Conservation (phyloP, 139 green algal genomes). For the Auxenochlorella pyrenoidosa region DNA sequence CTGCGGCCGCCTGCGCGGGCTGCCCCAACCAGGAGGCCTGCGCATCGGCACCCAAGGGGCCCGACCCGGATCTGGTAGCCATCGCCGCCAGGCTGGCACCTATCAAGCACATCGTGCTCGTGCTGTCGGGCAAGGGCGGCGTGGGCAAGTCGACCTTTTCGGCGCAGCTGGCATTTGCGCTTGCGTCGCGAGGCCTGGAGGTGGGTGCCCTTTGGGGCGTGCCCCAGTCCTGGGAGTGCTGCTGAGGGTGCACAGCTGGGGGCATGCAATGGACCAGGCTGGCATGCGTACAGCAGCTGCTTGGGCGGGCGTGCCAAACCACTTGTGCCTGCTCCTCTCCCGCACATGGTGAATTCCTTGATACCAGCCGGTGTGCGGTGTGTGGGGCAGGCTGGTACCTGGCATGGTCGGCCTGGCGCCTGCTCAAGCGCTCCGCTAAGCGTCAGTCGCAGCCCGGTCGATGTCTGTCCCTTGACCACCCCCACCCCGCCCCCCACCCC, state of each 20-base stretch:
- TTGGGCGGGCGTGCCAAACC: too few species aligned
- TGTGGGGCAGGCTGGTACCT: background rate
- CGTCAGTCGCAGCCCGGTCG: too few species aligned
- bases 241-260: background rate
- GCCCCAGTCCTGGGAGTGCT: too few species aligned
- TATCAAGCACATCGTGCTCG: conserved; percentile 93
- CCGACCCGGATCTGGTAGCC: conserved; percentile 86
- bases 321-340: background rate
- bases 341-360: too few species aligned
- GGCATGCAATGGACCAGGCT: background rate
- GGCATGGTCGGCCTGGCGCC: background rate
- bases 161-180: conserved; percentile 90
- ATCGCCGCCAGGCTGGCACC: conserved; percentile 81
- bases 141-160: conserved; percentile 98
- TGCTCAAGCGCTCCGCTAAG: too few species aligned
- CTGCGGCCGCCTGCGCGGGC: conserved; percentile 82
- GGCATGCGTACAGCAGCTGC: background rate
- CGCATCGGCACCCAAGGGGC: conserved; percentile 85
- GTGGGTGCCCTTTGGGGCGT: conserved; percentile 41
- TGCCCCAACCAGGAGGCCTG: conserved; percentile 96
- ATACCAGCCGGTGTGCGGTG: too few species aligned
- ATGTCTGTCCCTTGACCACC: too few species aligned
- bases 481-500: background rate
- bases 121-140: conserved; percentile 97
- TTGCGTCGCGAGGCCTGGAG: conserved; percentile 76